Conservation (phyloP, 2,329 filamentous ascomycete genomes). For the Beauveria varroae region DNA sequence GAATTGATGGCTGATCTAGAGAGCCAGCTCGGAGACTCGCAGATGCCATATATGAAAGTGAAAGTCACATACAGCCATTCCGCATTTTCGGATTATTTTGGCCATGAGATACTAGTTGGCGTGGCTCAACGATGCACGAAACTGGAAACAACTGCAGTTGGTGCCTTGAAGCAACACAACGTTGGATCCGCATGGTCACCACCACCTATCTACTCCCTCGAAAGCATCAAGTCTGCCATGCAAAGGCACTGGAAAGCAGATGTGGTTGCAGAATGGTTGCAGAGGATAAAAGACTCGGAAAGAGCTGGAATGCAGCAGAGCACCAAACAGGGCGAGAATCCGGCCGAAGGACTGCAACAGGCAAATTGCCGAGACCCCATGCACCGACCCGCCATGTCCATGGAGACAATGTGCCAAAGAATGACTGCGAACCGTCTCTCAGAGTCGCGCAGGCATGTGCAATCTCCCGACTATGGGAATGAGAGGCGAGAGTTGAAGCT, state of each 20-base stretch:
- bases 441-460: neutral
- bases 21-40: conserved; percentile 42
- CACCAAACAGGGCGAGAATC: neutral
- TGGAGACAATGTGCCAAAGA: neutral
- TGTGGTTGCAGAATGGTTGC: conserved; percentile 36
- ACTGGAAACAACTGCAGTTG: conserved; percentile 45
- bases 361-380: neutral
- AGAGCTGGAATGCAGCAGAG: neutral
- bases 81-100: conserved; percentile 36
- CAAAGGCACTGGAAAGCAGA: conserved; percentile 40
- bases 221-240: conserved; percentile 37
- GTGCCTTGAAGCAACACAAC: conserved; percentile 42
- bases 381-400: neutral
- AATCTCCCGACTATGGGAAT: neutral
- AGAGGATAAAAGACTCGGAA: conserved; percentile 19
- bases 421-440: neutral
- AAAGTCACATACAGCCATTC: conserved; percentile 49
- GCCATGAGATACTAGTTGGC: conserved; percentile 20
- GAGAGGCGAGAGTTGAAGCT: neutral
- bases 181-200: conserved; percentile 45
- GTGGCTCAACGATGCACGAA: conserved; percentile 36
- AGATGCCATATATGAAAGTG: conserved; percentile 43
- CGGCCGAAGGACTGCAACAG: neutral
- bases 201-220: conserved; percentile 26
- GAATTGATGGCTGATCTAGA: conserved; percentile 53